Evolutionary conservation across 73 alveolate species (phyloP), one percentile per base, ranked within the genome.

Genomic region (Durusdinium trenchii): DNA sequence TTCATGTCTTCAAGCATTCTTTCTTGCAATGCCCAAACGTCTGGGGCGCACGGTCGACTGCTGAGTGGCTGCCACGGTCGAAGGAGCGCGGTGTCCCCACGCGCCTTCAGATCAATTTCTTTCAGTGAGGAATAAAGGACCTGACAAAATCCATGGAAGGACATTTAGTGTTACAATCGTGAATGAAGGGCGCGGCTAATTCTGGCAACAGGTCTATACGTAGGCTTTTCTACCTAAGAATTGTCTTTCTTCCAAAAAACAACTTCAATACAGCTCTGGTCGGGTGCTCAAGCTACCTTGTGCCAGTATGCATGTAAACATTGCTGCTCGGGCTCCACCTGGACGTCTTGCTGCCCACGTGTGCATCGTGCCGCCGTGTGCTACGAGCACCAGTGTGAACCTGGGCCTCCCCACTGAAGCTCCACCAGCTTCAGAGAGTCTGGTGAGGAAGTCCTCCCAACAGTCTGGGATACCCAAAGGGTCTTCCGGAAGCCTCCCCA

Each of bases 41-140:
- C 28, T 54, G 20, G 9, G 9, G 9, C 9, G 28, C 64, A 9
- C 64, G 64, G 20, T 20, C 64, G 28, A 20, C 64, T 20, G 64
- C 64, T 20, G 64, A n/a, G n/a, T n/a, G n/a, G n/a, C n/a, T n/a
- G n/a, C n/a, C n/a, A n/a, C n/a, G n/a, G n/a, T n/a, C n/a, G n/a
- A n/a, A n/a, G n/a, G n/a, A n/a, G n/a, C n/a, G n/a, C n/a, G n/a
- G n/a, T n/a, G n/a, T n/a, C n/a, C n/a, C n/a, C n/a, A 54, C 64
- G n/a, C n/a, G 51, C 93, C 93, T 83, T 83, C 93, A 83, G 38
- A 36, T 83, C 93, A 40, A 83, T 50, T 6, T 73, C 93, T 36
- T 83, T 71, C 73, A 83, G 93, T 3, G 93, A 83, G 75, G 75
- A 50, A 50, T 35, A 83, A 48, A 83, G 35, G 51, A 83, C 93